Conservation (phyloP, 1,139 yeast genomes). For the Sugiyamaella japonica region DNA sequence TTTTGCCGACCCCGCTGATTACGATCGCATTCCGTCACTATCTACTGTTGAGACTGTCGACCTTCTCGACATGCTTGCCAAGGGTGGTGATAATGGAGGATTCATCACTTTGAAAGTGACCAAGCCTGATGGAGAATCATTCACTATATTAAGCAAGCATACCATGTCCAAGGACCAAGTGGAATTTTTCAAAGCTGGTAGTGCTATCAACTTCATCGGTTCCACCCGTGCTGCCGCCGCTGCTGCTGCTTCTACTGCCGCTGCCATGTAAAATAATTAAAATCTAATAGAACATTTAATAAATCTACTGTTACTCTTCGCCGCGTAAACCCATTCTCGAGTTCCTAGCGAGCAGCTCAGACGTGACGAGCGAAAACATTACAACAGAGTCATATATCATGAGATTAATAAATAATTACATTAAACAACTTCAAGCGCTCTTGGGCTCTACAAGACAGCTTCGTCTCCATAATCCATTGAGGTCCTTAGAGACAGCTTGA, state of each 20-base stretch:
- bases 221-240: conserved; percentile 14
- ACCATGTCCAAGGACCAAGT: conserved; percentile 97
- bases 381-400: background rate
- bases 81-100: conserved; percentile 88
- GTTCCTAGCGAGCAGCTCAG: too few relatives aligned
- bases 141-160: conserved; percentile 76
- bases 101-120: conserved; percentile 67
- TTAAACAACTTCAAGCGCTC: conserved; percentile 12
- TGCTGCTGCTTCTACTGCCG: background rate
- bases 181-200: conserved; percentile 94
- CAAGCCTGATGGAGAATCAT: conserved; percentile 69
- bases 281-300: too few relatives aligned
- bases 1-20: conserved; percentile 85
- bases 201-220: conserved; percentile 93
- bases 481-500: conserved; percentile 35
- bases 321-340: too few relatives aligned
- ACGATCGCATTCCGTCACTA: conserved; percentile 74
- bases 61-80: conserved; percentile 72
- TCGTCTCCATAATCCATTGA: conserved; percentile 43
- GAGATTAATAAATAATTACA: conserved; percentile 9
- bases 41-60: conserved; percentile 79
- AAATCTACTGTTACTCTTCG: too few relatives aligned
- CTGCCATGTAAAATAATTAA: background rate
- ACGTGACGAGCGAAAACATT: background rate
- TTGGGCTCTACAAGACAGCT: conserved; percentile 42